Base-by-base conservation (phyloP, 192 early-diverging fungal species). In the Funneliformis geosporum region DNA sequence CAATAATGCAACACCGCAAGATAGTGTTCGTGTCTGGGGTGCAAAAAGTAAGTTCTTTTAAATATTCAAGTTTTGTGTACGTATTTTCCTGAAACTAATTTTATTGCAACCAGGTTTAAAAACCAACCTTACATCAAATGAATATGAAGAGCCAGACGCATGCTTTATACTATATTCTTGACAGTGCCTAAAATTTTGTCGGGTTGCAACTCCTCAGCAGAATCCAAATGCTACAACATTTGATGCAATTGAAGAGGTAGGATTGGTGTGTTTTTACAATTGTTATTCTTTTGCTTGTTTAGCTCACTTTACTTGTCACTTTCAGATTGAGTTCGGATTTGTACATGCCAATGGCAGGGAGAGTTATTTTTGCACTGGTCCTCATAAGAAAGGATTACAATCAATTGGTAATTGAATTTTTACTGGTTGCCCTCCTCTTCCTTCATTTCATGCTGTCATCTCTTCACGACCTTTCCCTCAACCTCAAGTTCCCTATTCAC, bases 241-340 rank as follows among this genome's bases (percentile, higher is more conserved):
- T 28, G 67, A 69, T 21, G 6, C 67, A 69, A 69, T 69, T 18
- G 38, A 69, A 69, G 67, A 69, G 67, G n/a, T 69, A 69, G 25
- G 7, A 69, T 38, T 39, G 4, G 67, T 69, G 67, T 27, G 5
- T 44, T 69, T 69, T 69, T 69, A 69, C 67, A 69, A 39, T 69
- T 69, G 67, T 69, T 69, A 25, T 69, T 69, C 61, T 69, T 6
- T 69, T 69, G 67, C 38, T 69, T 69, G 67, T 69, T 69, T 69
- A 39, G 67, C 67, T 69, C 67, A 69, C 7, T 43, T 69, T 39
- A 39, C 28, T 69, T 69, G 33, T 18, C 40, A 69, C 67, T 42
- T 21, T 4, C 4, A 69, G 67, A 69, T 69, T 69, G 25, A 69
- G 67, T 69, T 69, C 38, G 7, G 67, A 3, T 69, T 12, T 69